Evolutionary conservation across 23 red algal genomes (phyloP).

Genomic region (Gracilaria domingensis): DNA sequence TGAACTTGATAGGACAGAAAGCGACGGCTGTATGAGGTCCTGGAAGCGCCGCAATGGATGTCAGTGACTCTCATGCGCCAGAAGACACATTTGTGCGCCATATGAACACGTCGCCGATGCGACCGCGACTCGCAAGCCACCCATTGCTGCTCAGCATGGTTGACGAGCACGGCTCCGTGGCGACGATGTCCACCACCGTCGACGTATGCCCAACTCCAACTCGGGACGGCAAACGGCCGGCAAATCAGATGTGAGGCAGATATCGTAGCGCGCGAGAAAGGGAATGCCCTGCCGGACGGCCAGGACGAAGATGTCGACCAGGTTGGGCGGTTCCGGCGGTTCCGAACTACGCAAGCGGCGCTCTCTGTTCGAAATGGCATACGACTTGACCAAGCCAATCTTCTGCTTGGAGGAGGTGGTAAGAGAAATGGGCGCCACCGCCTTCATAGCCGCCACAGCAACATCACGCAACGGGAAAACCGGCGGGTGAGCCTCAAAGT

Average conservation of each 20-base stretch:
- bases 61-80: constrained; percentile 42
- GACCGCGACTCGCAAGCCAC: constrained; percentile 68
- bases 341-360: constrained; percentile 76
- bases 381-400: constrained; percentile 75
- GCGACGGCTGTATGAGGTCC: constrained; percentile 76
- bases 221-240: constrained; percentile 58
- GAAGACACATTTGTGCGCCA: constrained; percentile 56
- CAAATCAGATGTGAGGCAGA: constrained; percentile 59
- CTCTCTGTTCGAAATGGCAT: constrained; percentile 85
- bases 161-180: constrained; percentile 34
- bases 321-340: constrained; percentile 76
- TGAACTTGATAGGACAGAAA: constrained; percentile 30
- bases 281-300: constrained; percentile 54
- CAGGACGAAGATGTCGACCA: constrained; percentile 61
- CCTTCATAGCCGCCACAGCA: constrained; percentile 51
- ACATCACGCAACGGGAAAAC: constrained; percentile 40
- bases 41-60: constrained; percentile 36
- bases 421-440: constrained; percentile 70
- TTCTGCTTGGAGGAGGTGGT: constrained; percentile 60
- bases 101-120: constrained; percentile 48
- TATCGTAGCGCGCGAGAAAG: constrained; percentile 70
- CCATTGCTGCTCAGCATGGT: constrained; percentile 36
- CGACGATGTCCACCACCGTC: constrained; percentile 21
- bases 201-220: constrained; percentile 64
- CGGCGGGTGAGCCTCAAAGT: constrained; percentile 27